Base-by-base conservation (phyloP, 1,284 basidiomycete genomes). In the Tilletia walkeri region DNA sequence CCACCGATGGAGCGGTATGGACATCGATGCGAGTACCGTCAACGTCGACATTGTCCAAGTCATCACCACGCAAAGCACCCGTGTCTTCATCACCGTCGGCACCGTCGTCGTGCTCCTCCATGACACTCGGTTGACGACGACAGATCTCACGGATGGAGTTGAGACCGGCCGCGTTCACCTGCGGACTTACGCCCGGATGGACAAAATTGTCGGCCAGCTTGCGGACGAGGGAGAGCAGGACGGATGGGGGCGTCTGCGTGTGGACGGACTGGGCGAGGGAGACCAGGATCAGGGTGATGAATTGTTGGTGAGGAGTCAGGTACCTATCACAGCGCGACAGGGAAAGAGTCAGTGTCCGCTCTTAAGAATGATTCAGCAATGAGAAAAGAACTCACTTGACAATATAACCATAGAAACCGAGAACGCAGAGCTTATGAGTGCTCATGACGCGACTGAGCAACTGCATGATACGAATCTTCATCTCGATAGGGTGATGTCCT, bases 391-490 rank as follows among this genome's bases (percentile, higher is more conserved):
- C 81, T 70, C 70, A 84, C 84, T 88, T 88, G 86, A 96, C 88
- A 83, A 97, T 89, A 86, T 97, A 99, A 20, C 92, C 92, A 87
- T 99, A 99, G 86, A 98, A 97, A n/a, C 91, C 89, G 66, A 99
- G 90, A 47, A 99, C 90, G 82, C 91, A 94, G 71, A 96, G 89
- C 84, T 95, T 94, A 86, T 99, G 95, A 1, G 89, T 86, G 49
- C 93, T 92, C 89, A 95, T 95, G 68, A 98, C 91, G 66, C 96
- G 90, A n/a, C 93, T 92, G 66, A 99, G 89, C 50, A 99, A 90
- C 84, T 98, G 94, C 93, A 99, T 96, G 81, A 97, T 88, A 74
- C 98, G 88, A 72, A 99, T 91, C 86, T 97, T 98, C 87, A 98
- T 95, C 78, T 98, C 95, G 76, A 99, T 89, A 24, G 92, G 91